Conservation (phyloP, 805 yeast genomes). For the Candida bentonensis region DNA sequence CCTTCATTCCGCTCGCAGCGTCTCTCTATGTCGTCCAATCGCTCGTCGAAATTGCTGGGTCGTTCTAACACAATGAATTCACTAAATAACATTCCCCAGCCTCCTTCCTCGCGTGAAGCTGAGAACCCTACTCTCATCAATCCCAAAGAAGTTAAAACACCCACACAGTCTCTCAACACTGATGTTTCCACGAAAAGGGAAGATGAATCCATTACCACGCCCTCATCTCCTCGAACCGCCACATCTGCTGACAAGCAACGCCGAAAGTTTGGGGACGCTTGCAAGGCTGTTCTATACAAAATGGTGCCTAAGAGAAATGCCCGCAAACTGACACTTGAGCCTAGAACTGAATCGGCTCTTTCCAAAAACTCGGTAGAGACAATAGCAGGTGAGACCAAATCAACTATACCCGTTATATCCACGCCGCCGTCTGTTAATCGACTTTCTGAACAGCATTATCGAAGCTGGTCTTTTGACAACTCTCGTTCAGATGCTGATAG, state of each 20-base stretch:
- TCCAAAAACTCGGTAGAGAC: too few relatives aligned
- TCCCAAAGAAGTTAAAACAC: too few relatives aligned
- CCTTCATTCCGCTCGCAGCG: slow-evolving; percentile 4
- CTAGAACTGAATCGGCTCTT: too few relatives aligned
- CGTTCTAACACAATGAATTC: not conserved
- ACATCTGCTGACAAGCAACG: slow-evolving; percentile 14
- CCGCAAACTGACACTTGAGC: too few relatives aligned
- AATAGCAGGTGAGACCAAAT: too few relatives aligned
- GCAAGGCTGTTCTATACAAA: slow-evolving; percentile 9
- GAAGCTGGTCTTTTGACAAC: slow-evolving; percentile 5
- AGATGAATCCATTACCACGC: slow-evolving; percentile 15
- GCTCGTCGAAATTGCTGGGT: not conserved
- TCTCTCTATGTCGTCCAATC: not conserved
- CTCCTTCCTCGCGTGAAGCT: too few relatives aligned
- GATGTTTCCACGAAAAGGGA: not conserved
- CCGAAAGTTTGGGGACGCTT: slow-evolving; percentile 5
- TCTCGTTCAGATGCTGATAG: slow-evolving; percentile 10
- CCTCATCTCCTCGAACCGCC: slow-evolving; percentile 20
- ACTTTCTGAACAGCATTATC: slow-evolving; percentile 1
- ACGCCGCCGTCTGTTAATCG: too few relatives aligned
- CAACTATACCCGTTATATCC: too few relatives aligned
- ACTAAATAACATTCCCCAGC: slow-evolving; percentile 1
- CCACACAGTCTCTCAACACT: not conserved
- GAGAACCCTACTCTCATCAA: too few relatives aligned
- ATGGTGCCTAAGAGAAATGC: not conserved